Conservation (phyloP, 2,329 filamentous ascomycete genomes). For the Ampelomyces quisqualis region DNA sequence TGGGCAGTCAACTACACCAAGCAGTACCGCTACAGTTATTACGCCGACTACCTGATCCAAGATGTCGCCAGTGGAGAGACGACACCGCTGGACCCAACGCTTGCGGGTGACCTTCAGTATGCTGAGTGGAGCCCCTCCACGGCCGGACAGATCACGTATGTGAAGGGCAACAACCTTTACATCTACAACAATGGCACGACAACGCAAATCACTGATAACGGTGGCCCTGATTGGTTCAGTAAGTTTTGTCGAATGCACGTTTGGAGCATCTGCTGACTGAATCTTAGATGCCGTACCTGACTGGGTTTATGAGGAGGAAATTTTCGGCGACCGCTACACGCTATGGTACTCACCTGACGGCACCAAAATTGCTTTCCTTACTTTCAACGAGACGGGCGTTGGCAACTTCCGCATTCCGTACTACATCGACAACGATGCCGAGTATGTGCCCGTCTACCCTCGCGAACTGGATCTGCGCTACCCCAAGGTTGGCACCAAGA, state of each 20-base stretch:
- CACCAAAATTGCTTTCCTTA: constrained; percentile 56
- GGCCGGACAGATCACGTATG: constrained; percentile 64
- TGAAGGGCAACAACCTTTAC: constrained; percentile 66
- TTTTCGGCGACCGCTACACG: constrained; percentile 54
- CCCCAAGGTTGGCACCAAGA: constrained; percentile 67
- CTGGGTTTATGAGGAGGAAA: constrained; percentile 65
- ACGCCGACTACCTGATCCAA: constrained; percentile 65
- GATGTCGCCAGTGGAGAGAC: constrained; percentile 60
- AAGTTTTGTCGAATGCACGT: not conserved
- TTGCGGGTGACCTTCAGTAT: constrained; percentile 66
- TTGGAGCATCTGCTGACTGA: not conserved
- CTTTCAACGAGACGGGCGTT: constrained; percentile 66
- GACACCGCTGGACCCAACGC: constrained; percentile 58
- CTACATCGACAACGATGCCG: constrained; percentile 60
- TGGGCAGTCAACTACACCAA: constrained; percentile 67
- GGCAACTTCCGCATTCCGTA: constrained; percentile 66
- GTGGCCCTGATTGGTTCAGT: constrained; percentile 63
- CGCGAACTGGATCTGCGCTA: constrained; percentile 64
- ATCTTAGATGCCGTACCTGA: constrained; percentile 56
- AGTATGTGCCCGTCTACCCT: constrained; percentile 61
- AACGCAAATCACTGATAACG: constrained; percentile 60
- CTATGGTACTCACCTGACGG: constrained; percentile 62
- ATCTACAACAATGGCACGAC: constrained; percentile 58
- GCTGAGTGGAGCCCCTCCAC: constrained; percentile 59
- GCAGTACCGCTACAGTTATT: constrained; percentile 68